Conservation (phyloP, 345 rosid genomes). For the Viola odorata region DNA sequence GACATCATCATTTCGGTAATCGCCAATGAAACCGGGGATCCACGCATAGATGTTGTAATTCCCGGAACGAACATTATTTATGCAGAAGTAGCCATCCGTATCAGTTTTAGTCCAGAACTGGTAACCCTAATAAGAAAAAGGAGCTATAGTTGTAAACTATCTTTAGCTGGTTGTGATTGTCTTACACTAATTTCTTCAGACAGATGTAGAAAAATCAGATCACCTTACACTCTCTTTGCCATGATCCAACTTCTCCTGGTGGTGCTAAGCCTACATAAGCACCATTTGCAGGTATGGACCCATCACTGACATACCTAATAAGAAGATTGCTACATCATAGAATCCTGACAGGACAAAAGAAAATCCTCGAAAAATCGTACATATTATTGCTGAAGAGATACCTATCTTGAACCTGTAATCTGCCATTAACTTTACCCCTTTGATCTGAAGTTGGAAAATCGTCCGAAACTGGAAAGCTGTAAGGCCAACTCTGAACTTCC, state of each 20-base stretch:
- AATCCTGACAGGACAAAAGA: background rate
- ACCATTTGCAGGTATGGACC: constrained; percentile 16
- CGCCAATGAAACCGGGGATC: constrained; percentile 28
- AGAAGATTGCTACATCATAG: background rate
- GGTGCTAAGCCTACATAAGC: constrained; percentile 25
- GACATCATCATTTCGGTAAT: constrained; percentile 11
- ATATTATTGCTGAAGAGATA: background rate
- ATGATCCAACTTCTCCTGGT: constrained; percentile 28
- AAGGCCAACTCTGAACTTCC: constrained; percentile 27
- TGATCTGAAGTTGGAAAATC: constrained; percentile 17
- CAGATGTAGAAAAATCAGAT: background rate
- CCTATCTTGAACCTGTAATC: constrained; percentile 23
- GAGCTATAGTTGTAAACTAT: background rate
- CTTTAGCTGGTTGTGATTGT: background rate
- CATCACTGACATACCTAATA: constrained; percentile 11
- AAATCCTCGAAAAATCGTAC: background rate
- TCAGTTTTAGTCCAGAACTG: constrained; percentile 26
- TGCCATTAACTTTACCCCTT: constrained; percentile 19
- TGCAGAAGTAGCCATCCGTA: constrained; percentile 14
- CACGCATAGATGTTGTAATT: constrained; percentile 21
- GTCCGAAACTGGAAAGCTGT: constrained; percentile 23
- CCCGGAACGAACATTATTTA: constrained; percentile 13
- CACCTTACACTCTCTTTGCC: constrained; percentile 33
- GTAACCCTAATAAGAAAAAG: constrained; percentile 2
- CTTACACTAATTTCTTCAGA: background rate